Evolutionary conservation across 2,329 filamentous ascomycete species (phyloP).

Genomic region (Exophiala viscosa): DNA sequence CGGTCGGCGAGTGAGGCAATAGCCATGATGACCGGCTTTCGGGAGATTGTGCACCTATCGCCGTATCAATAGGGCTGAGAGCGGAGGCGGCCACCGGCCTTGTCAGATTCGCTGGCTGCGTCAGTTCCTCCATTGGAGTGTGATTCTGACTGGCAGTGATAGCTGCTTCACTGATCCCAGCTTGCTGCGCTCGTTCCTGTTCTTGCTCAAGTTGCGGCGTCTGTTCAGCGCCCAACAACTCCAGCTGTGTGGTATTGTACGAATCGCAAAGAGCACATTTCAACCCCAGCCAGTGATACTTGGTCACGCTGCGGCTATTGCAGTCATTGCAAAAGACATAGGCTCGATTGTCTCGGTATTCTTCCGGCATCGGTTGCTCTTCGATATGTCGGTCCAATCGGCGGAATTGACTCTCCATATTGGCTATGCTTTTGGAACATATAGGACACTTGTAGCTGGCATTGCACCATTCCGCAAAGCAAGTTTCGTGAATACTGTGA

Average conservation of each 20-base stretch:
- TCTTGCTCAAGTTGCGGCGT: constrained; percentile 22
- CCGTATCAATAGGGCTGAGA: constrained; percentile 20
- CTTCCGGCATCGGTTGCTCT: constrained; percentile 83
- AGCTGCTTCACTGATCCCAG: constrained; percentile 28
- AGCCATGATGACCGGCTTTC: constrained; percentile 30
- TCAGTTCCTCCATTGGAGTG: constrained; percentile 20
- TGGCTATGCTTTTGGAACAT: constrained; percentile 92
- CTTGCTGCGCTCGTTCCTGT: constrained; percentile 27
- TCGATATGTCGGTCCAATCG: constrained; percentile 85
- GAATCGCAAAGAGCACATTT: constrained; percentile 66
- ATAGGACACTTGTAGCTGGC: constrained; percentile 94
- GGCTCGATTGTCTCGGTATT: constrained; percentile 75
- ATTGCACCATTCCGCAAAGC: constrained; percentile 82
- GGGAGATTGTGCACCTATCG: constrained; percentile 27
- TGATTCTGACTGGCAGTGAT: constrained; percentile 28
- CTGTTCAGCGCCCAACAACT: constrained; percentile 36
- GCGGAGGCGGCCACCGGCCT: constrained; percentile 5
- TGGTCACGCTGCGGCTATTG: constrained; percentile 76
- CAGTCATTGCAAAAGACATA: constrained; percentile 94
- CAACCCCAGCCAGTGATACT: constrained; percentile 90
- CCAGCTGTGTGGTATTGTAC: constrained; percentile 45
- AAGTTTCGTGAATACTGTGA: constrained; percentile 89
- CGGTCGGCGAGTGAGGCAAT: constrained; percentile 31
- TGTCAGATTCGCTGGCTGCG: constrained; percentile 14
- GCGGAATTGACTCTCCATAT: constrained; percentile 94